Base-by-base conservation (phyloP, 1,284 basidiomycete genomes). In the Naganishia cerealis region DNA sequence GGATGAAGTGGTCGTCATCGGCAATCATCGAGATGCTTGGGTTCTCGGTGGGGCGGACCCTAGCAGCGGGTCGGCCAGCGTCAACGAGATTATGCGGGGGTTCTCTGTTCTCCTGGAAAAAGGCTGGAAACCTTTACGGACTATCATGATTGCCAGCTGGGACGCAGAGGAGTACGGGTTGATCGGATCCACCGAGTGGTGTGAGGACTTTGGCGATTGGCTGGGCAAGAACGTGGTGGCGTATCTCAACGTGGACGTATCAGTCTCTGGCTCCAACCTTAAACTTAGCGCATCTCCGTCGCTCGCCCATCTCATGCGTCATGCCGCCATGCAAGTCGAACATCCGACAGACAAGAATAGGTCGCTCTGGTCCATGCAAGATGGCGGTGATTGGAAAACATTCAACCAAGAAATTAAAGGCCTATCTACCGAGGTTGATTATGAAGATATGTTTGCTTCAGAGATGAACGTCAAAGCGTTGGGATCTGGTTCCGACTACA, bases 151-250 rank as follows among this genome's bases (percentile, higher is more conserved):
- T 62, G 92, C 90, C 4, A 90, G 87, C 71, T 96, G 92, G 93
- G 92, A 95, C 78, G 94, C 87, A 0, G 94, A 97, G 81, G 94
- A 70, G 87, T 92, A 92, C 70, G 92, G 92, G 36, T 84, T 95
- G 43, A 82, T 96, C 54, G 93, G 93, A 13, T 88, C 87, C 73
- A 93, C 90, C 7, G 92, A 95, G 79, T 93, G 88, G 84, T 90
- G 87, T 8, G 93, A 95, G 81, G 92, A 95, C 78, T 95, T 94
- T 77, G 83, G 88, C 8, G 83, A 87, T 38, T 94, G 90, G 87
- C 86, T 95, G 68, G 83, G 84, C 52, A 81, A 86, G 55, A 85
- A 94, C 71, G 79, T 89, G 48, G 91, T 91, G n/a, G 86, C 90
- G 7, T 97, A 97, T 78, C 81, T 95, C 71, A 97, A 97, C 77